Conservation (phyloP, 1,139 yeast species). For the Komagataea norvegica region DNA sequence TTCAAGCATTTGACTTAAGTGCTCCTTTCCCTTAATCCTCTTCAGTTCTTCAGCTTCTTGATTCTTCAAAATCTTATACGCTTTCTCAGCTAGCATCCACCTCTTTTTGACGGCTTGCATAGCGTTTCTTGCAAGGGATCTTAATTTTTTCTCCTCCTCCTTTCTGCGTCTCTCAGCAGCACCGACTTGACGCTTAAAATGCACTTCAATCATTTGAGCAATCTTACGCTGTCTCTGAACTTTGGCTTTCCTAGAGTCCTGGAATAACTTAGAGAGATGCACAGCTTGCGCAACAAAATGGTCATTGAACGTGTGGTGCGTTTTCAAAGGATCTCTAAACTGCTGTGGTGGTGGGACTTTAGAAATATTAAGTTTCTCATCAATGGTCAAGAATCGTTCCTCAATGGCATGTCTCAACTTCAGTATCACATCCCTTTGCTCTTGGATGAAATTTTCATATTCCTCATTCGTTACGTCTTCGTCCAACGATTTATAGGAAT, state of each 20-base stretch:
- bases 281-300: constrained; percentile 74
- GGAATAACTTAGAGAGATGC: constrained; percentile 65
- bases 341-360: constrained; percentile 29
- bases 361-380: constrained; percentile 33
- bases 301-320: constrained; percentile 59
- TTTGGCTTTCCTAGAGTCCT: constrained; percentile 62
- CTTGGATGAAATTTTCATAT: constrained; percentile 37
- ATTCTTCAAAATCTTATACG: constrained; percentile 48
- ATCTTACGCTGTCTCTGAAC: constrained; percentile 66
- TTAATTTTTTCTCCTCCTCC: constrained; percentile 64
- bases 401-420: constrained; percentile 54
- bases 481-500: constrained; percentile 51
- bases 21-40: constrained; percentile 77
- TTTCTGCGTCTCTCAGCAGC: constrained; percentile 78
- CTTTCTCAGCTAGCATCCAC: constrained; percentile 90
- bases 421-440: constrained; percentile 38
- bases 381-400: constrained; percentile 43
- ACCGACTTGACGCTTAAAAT: constrained; percentile 80
- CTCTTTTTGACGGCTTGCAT: constrained; percentile 82
- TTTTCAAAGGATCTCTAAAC: constrained; percentile 37
- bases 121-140: constrained; percentile 69
- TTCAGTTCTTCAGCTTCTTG: constrained; percentile 66
- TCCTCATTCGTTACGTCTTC: constrained; percentile 44
- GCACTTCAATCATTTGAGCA: constrained; percentile 78
- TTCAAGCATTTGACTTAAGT: constrained; percentile 81